A percentile compares a stretch with the other conserved stretches of the same genome.
Conservation (phyloP, 2,329 filamentous ascomycete genomes). For the Hymenoscyphus salicellus region DNA sequence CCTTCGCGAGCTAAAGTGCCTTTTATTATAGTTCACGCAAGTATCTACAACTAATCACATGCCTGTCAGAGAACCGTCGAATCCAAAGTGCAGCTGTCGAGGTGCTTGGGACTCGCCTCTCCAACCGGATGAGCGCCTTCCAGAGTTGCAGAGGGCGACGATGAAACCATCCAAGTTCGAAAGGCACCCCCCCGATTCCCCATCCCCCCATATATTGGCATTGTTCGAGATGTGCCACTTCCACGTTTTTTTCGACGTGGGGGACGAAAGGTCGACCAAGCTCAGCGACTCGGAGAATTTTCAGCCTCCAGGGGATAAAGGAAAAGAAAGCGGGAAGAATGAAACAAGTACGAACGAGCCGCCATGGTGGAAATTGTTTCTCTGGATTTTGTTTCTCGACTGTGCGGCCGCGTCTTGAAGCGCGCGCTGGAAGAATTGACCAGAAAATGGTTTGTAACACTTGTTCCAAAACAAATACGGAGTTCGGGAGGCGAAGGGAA, state of each 20-base stretch:
- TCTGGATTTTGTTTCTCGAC: background rate
- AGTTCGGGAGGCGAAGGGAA: background rate
- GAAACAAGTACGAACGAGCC: background rate
- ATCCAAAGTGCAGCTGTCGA: background rate
- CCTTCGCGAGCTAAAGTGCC: no score
- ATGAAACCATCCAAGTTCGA: conserved; percentile 9
- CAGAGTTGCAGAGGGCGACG: background rate
- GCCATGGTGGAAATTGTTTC: background rate
- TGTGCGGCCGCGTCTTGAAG: background rate
- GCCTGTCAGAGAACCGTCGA: background rate
- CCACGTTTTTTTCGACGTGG: background rate
- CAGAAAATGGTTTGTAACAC: background rate
- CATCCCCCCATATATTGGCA: background rate
- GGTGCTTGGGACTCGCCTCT: conserved; percentile 5
- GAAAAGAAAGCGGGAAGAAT: background rate
- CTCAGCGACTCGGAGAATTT: background rate
- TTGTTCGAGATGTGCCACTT: background rate
- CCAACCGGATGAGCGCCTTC: conserved; percentile 6
- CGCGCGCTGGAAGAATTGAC: background rate
- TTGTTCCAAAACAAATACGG: background rate
- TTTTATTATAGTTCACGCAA: no score
- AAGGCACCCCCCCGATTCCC: background rate
- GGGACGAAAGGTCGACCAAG: background rate
- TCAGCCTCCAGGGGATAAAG: background rate
- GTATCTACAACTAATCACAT: background rate